Evolutionary conservation across 2,329 filamentous ascomycete genomes (phyloP).

Genomic region (Colletotrichum camelliae): DNA sequence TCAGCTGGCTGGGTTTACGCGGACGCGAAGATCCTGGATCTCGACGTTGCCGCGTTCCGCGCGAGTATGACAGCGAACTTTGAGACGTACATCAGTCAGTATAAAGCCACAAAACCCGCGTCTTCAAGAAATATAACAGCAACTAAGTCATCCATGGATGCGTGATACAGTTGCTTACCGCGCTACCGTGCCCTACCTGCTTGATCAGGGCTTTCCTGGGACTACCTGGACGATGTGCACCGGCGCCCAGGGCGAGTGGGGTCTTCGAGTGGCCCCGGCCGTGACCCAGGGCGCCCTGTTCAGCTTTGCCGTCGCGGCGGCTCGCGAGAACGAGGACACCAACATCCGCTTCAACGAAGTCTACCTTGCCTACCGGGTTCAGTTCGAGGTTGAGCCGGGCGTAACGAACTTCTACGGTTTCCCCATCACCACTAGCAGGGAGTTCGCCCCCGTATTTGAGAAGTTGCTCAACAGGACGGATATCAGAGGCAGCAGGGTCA

Average conservation of each 20-base stretch:
- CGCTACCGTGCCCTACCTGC: conserved; percentile 36
- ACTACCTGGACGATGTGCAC: conserved; percentile 39
- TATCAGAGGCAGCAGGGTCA: neutral
- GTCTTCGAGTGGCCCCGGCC: conserved; percentile 24
- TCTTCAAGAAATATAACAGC: fast-evolving
- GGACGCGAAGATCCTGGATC: conserved; percentile 24
- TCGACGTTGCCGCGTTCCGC: conserved; percentile 26
- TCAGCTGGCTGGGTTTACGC: conserved; percentile 31
- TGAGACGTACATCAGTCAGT: conserved; percentile 37
- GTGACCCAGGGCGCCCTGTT: conserved; percentile 41
- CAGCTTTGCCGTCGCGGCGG: conserved; percentile 35
- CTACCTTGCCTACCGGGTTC: conserved; percentile 35
- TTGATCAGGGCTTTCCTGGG: conserved; percentile 24
- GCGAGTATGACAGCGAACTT: conserved; percentile 27
- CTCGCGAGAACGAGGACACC: conserved; percentile 30
- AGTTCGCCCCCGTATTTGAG: conserved; percentile 5
- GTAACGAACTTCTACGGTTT: neutral
- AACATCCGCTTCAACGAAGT: conserved; percentile 45
- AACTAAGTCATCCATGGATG: fast-evolving
- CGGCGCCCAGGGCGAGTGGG: conserved; percentile 32
- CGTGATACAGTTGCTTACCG: conserved; percentile 30
- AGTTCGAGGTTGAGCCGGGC: conserved; percentile 25
- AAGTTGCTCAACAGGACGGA: conserved; percentile 3
- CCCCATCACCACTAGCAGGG: neutral
- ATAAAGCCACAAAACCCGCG: fast-evolving